Evolutionary conservation across 306 rosid genomes (phyloP).

Genomic region (Quercus suber): DNA sequence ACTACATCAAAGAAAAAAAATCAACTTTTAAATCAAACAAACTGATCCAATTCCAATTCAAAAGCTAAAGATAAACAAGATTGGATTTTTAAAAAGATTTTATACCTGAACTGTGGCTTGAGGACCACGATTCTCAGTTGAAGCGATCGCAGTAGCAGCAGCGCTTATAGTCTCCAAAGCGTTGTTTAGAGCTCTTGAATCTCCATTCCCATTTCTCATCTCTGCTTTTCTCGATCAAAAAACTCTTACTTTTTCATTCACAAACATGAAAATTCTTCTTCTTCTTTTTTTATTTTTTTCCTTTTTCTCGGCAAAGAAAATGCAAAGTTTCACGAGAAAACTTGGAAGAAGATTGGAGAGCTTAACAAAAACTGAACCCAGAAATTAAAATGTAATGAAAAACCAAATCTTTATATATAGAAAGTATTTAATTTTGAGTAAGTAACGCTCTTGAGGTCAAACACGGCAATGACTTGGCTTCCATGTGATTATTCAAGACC

Average conservation of each 20-base stretch:
- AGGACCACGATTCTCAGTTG: conserved; percentile 58
- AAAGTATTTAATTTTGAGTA: background rate
- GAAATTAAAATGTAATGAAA: background rate
- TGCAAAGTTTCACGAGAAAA: conserved; percentile 1
- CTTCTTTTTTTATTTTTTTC: no score
- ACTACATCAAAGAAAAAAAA: background rate
- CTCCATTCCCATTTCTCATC: conserved; percentile 50
- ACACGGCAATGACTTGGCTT: conserved; percentile 79
- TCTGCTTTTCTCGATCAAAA: background rate
- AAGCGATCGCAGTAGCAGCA: conserved; percentile 82
- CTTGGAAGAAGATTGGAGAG: background rate
- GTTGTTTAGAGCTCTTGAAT: conserved; percentile 41
- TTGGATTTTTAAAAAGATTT: background rate
- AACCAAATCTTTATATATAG: background rate
- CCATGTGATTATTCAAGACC: conserved; percentile 44
- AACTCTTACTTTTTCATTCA: background rate
- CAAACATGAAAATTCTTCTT: background rate
- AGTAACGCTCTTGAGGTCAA: conserved; percentile 51
- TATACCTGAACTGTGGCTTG: conserved; percentile 62
- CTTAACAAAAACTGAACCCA: background rate
- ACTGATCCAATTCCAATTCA: conserved; percentile 1
- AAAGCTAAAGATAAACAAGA: background rate
- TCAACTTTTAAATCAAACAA: conserved; percentile 11
- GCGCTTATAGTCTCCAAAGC: conserved; percentile 85
- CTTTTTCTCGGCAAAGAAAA: conserved; percentile 1